A percentile compares a stretch with the other conserved stretches of the same genome.
Evolutionary conservation across 768 basidiomycete species (phyloP).

Genomic region (Antrodiella citrinella): DNA sequence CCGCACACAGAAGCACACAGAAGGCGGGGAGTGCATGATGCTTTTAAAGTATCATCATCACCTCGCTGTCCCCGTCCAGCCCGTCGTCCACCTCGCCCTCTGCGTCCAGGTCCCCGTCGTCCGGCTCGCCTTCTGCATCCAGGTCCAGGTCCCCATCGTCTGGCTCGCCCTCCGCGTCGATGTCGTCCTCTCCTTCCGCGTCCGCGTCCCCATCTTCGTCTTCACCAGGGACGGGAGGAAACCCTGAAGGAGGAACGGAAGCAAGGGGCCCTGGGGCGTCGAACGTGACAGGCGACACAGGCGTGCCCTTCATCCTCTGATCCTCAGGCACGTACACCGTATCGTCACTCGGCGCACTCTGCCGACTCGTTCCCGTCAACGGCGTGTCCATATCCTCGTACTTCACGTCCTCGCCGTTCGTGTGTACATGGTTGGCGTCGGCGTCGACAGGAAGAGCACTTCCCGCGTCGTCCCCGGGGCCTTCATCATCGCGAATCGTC

Average conservation of each 20-base stretch:
- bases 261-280: neutral
- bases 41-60: neutral
- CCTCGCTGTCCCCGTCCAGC: neutral
- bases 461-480: too few species aligned
- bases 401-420: constrained; percentile 28
- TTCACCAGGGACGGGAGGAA: too few species aligned
- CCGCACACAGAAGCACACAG: neutral
- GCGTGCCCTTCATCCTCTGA: constrained; percentile 3
- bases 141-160: constrained; percentile 27
- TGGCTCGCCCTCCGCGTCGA: constrained; percentile 25
- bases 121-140: constrained; percentile 36
- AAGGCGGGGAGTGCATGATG: constrained; percentile 9
- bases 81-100: constrained; percentile 15
- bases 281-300: neutral
- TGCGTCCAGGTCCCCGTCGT: constrained; percentile 27
- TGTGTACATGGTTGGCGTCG: neutral
- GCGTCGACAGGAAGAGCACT: neutral
- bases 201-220: constrained; percentile 36
- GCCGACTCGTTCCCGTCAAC: constrained; percentile 39
- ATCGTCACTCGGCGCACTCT: constrained; percentile 53
- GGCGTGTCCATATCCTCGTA: constrained; percentile 51
- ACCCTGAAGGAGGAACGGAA: too few species aligned
- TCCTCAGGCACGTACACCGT: constrained; percentile 37
- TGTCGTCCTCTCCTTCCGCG: constrained; percentile 25
- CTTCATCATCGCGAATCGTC: neutral